These are phyloP conservation scores for Penicillium sp. DNA, from an alignment of 2,329 filamentous ascomycete species.

Conservation along the genomic window DNA sequence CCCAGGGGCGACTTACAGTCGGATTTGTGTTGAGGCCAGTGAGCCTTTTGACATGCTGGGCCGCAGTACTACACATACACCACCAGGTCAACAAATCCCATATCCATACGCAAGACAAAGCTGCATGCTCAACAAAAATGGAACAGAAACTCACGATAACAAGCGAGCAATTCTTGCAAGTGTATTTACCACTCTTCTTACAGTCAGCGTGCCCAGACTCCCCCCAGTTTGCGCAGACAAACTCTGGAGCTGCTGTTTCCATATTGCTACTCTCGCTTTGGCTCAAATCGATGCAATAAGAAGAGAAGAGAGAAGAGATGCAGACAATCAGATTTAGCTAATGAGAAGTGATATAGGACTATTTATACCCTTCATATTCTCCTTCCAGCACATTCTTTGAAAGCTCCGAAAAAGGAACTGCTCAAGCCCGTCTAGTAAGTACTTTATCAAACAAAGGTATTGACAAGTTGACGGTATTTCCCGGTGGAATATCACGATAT, in stretches of 20 bases:
- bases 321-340: background rate
- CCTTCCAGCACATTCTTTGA: too few relatives aligned
- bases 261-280: background rate
- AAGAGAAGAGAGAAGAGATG: background rate
- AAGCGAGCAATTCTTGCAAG: background rate
- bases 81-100: background rate
- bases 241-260: background rate
- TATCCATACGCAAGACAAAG: background rate
- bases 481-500: too few relatives aligned
- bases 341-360: too few relatives aligned
- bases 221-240: background rate
- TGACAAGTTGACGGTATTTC: too few relatives aligned
- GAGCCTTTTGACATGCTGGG: background rate
- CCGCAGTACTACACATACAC: slow-evolving; percentile 4
- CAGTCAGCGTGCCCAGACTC: too few relatives aligned
- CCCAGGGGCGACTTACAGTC: background rate
- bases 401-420: too few relatives aligned
- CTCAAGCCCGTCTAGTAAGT: too few relatives aligned
- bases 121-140: background rate
- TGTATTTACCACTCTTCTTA: background rate
- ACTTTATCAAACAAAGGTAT: too few relatives aligned
- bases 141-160: background rate
- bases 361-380: too few relatives aligned
- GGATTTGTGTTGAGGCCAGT: slow-evolving; percentile 1
- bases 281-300: background rate